These are phyloP conservation scores for Aureobasidium musti DNA, from an alignment of 2,329 filamentous ascomycete species.

Conservation along the genomic window DNA sequence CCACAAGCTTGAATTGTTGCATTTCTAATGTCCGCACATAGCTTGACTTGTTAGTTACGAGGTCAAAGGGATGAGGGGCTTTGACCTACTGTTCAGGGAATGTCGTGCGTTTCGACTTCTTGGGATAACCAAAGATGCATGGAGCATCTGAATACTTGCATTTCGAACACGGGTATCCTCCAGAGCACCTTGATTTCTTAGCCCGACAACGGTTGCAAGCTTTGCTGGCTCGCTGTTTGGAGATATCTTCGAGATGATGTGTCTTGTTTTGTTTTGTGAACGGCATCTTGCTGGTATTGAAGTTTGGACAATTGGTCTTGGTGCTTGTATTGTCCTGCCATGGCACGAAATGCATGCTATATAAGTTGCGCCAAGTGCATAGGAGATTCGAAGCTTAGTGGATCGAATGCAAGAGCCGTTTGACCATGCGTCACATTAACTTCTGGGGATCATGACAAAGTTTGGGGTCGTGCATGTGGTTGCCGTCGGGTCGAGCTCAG, in stretches of 20 bases:
- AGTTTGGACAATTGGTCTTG: no score
- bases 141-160: slow-evolving; percentile 10
- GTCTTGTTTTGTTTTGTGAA: neutral
- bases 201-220: slow-evolving; percentile 25
- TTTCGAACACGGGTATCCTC: slow-evolving; percentile 16
- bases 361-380: no score
- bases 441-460: no score
- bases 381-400: no score
- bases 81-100: slow-evolving; percentile 22
- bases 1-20: slow-evolving; percentile 24
- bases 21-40: slow-evolving; percentile 8
- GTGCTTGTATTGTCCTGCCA: no score
- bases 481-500: no score
- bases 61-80: neutral
- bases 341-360: no score
- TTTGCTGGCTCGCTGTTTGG: slow-evolving; percentile 16
- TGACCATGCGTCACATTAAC: no score
- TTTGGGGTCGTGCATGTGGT: no score
- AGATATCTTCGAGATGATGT: neutral
- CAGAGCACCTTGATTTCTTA: slow-evolving; percentile 13
- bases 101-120: slow-evolving; percentile 3
- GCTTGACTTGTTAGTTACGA: neutral
- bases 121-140: slow-evolving; percentile 19
- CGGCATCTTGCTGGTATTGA: no score
- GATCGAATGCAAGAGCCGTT: no score